Conservation (phyloP, 495 filamentous ascomycete genomes). For the Neurospora tetrasperma region DNA sequence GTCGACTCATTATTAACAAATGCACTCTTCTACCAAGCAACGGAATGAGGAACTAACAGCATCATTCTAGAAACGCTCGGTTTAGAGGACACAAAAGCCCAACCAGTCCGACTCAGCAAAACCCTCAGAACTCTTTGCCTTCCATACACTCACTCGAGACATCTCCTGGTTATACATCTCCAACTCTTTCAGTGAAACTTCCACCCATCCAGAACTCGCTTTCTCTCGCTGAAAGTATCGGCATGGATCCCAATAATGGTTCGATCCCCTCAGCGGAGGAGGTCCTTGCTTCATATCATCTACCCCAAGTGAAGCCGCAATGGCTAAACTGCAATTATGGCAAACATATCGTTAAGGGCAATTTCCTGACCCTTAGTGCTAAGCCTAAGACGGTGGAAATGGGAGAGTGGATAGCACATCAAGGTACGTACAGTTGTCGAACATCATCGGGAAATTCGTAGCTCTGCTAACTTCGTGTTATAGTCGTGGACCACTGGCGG, state of each 20-base stretch:
- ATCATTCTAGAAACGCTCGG: slow-evolving; percentile 20
- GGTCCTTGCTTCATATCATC: slow-evolving; percentile 39
- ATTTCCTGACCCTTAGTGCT: slow-evolving; percentile 87
- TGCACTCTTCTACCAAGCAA: neutral
- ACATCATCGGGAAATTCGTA: neutral
- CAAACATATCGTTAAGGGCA: slow-evolving; percentile 84
- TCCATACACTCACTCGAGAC: neutral
- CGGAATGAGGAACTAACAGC: neutral
- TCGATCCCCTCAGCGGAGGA: slow-evolving; percentile 33
- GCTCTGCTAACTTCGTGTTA: neutral
- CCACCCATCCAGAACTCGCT: slow-evolving; percentile 23
- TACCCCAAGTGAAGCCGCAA: slow-evolving; percentile 32
- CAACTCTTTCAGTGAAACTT: slow-evolving; percentile 18
- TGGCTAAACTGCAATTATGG: slow-evolving; percentile 60
- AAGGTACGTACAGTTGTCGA: slow-evolving; percentile 48
- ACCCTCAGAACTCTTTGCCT: slow-evolving; percentile 1
- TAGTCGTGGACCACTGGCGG: slow-evolving; percentile 86
- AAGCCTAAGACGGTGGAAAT: slow-evolving; percentile 87
- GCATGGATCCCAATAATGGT: slow-evolving; percentile 27
- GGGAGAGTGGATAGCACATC: slow-evolving; percentile 91
- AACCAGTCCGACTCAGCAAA: slow-evolving; percentile 14
- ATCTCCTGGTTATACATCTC: slow-evolving; percentile 5
- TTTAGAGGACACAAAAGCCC: slow-evolving; percentile 24
- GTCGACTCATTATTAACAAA: neutral
- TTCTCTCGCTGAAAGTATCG: slow-evolving; percentile 25